A percentile compares a stretch with the other conserved stretches of the same genome.
phyloP scores from a whole-genome alignment of 106 monocot genomes.

The Acanthochlamys bracteata region DNA sequence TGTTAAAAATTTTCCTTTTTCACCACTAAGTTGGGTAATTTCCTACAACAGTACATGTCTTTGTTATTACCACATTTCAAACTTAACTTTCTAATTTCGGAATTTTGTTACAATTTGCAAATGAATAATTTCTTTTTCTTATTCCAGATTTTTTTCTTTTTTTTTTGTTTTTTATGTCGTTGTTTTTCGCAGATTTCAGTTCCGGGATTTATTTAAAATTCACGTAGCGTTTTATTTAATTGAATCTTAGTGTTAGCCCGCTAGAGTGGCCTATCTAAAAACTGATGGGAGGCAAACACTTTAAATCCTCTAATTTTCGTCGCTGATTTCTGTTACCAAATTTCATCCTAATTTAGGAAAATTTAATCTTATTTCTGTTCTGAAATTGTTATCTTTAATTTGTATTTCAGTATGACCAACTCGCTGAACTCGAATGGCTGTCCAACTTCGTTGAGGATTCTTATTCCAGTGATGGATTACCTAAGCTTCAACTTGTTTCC shows the following conservation, averaged over 20 bases:
- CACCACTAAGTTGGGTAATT: background rate
- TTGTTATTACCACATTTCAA: background rate
- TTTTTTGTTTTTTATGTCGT: too few species aligned
- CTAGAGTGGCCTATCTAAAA: background rate
- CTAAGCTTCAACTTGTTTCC: slow-evolving; percentile 52
- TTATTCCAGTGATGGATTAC: slow-evolving; percentile 45
- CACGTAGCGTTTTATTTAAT: background rate
- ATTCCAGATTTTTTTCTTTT: too few species aligned
- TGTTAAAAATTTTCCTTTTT: background rate
- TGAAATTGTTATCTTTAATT: background rate
- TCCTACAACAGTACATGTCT: background rate
- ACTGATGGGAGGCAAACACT: background rate
- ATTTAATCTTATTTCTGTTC: background rate
- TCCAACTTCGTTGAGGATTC: slow-evolving; percentile 57
- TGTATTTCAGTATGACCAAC: slow-evolving; percentile 37
- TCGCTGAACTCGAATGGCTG: slow-evolving; percentile 63
- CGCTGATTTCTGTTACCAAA: slow-evolving; percentile 3
- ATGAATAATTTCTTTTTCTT: too few species aligned
- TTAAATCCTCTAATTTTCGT: too few species aligned
- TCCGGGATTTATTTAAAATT: background rate
- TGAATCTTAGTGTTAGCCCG: background rate
- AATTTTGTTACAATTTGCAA: background rate
- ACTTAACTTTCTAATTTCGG: background rate
- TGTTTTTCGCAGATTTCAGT: too few species aligned
- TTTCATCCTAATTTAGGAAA: background rate